These are phyloP conservation scores for Citrullus mucosospermus DNA, from an alignment of 306 rosid species.

Conservation along the genomic window DNA sequence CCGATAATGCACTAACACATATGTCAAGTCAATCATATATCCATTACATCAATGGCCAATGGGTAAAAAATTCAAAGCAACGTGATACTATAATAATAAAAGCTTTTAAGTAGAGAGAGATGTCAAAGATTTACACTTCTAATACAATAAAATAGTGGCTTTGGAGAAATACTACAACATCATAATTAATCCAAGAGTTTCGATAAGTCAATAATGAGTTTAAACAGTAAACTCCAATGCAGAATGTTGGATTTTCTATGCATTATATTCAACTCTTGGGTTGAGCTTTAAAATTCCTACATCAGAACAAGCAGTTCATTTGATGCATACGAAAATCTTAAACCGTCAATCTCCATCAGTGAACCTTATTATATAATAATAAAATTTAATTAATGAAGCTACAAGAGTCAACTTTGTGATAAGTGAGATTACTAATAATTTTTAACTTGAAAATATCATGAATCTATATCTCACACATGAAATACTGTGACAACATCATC, in stretches of 20 bases:
- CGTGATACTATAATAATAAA: not conserved
- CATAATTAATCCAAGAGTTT: not conserved
- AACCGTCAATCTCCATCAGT: not conserved
- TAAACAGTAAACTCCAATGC: not conserved
- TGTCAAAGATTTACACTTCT: not conserved
- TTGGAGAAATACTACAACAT: not conserved
- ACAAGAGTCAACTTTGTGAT: not conserved
- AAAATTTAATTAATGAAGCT: not conserved
- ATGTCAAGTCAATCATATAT: not conserved
- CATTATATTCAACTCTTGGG: not conserved
- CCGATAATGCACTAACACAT: slow-evolving; percentile 66
- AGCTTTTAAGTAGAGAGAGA: not conserved
- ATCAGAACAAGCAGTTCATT: not conserved
- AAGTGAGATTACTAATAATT: not conserved
- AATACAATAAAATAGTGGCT: not conserved
- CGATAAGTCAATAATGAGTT: not conserved
- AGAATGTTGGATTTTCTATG: not conserved
- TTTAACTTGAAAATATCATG: not conserved
- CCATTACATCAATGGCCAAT: not conserved
- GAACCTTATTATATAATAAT: not conserved
- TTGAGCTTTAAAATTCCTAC: not conserved
- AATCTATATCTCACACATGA: not conserved
- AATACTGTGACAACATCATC: not conserved
- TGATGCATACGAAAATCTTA: not conserved
- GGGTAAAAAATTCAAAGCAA: not conserved